Evolutionary conservation across 495 filamentous ascomycete species (phyloP).

Genomic region (Thermothielavioides terrestris): DNA sequence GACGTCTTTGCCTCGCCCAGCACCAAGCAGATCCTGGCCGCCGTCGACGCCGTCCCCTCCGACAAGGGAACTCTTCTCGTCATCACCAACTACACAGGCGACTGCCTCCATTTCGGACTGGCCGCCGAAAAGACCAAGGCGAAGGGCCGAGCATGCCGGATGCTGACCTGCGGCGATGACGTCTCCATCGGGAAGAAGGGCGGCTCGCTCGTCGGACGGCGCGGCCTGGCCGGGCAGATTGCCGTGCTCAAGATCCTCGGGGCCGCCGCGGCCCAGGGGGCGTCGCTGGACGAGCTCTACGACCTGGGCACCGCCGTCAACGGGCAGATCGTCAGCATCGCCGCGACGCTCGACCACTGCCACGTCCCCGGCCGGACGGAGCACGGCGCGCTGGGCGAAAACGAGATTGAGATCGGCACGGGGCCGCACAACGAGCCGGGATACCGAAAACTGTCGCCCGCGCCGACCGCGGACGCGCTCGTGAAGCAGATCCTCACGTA

Average conservation of each 20-base stretch:
- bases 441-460: constrained; percentile 46
- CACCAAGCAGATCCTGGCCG: constrained; percentile 54
- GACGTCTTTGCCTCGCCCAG: constrained; percentile 55
- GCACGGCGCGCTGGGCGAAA: constrained; percentile 38
- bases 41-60: constrained; percentile 46
- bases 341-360: constrained; percentile 53
- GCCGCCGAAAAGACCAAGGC: constrained; percentile 54
- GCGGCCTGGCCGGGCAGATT: constrained; percentile 49
- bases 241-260: constrained; percentile 35
- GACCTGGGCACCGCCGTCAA: constrained; percentile 48
- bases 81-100: constrained; percentile 59
- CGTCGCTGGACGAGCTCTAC: constrained; percentile 47
- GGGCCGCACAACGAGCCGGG: constrained; percentile 58
- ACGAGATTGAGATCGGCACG: constrained; percentile 50
- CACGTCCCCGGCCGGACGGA: constrained; percentile 53
- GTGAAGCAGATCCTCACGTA: constrained; percentile 46
- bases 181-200: constrained; percentile 50
- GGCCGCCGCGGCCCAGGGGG: constrained; percentile 34
- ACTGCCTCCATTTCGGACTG: constrained; percentile 56
- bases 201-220: constrained; percentile 46
- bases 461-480: constrained; percentile 45
- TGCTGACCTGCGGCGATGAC: constrained; percentile 54
- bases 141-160: constrained; percentile 43
- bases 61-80: constrained; percentile 52
- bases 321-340: constrained; percentile 49